Evolutionary conservation across 768 basidiomycete species (phyloP), one percentile per base, ranked within the genome.

Genomic region (Trichaptum fuscoviolaceum): DNA sequence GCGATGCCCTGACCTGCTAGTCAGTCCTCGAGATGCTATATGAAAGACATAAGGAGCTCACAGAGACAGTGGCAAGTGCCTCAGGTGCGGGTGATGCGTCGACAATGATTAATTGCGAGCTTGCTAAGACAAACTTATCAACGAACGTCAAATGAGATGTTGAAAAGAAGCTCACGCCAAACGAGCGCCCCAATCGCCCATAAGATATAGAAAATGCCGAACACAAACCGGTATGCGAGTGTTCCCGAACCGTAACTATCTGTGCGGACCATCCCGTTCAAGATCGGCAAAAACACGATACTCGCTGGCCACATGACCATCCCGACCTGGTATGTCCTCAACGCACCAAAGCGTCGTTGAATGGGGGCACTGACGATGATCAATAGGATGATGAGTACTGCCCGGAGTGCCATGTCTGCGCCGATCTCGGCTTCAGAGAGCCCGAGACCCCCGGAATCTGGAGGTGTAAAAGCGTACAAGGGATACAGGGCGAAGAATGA

Each of bases 1-100:
- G 74, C 73, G 24, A 78, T 61, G 35, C 78, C 77, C 64, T 76
- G 8, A 10, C 17, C 15, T 76, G 26, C 72, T 70, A 12, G 73
- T 72, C 4, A 73, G 75, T 9, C 76, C 70, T 18, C 71, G 73
- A 34, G 73, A 68, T 12, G 69, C 61, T n/a, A 62, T 62, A 20
- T 34, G n/a, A n/a, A n/a, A n/a, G n/a, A n/a, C n/a, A 18, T 6
- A 62, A 18, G 63, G 3, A 20, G 20, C 42, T 52, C 10, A 52
- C 42, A 12, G 42, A 52, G 20, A 52, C 42, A 52, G 42, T 52
- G 20, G 42, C 42, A 4, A 52, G 10, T 12, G 42, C 42, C 20
- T 52, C 15, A 12, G 42, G 42, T 52, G 15, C 42, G 42, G 42
- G 42, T 3, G 42, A 52, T 52, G 42, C 5, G 20, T 52, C 42